Conservation (phyloP, 257 asterid species). For the Solanum etuberosum region DNA sequence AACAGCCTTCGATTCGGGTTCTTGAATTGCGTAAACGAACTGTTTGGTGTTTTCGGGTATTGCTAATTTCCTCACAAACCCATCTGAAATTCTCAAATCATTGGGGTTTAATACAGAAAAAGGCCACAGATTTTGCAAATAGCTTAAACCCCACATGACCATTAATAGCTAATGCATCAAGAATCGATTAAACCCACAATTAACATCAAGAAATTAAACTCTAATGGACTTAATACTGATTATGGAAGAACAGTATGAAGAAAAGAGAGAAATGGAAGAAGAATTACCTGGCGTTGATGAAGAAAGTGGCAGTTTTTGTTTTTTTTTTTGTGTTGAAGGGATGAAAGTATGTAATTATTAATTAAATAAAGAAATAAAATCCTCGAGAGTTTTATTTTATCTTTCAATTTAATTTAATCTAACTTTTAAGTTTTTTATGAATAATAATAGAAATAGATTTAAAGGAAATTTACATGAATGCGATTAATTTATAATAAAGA, state of each 20-base stretch:
- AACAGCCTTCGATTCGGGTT: slow-evolving; percentile 49
- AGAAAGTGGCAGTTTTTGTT: neutral
- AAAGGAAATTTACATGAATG: neutral
- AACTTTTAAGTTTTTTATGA: too few relatives aligned
- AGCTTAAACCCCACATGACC: slow-evolving; percentile 25
- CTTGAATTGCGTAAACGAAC: slow-evolving; percentile 70
- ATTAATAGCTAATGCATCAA: neutral
- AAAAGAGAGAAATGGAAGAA: neutral
- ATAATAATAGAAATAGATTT: too few relatives aligned
- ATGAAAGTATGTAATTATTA: neutral
- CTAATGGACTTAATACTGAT: neutral
- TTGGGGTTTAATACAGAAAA: slow-evolving; percentile 31
- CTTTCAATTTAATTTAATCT: too few relatives aligned
- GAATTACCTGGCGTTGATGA: neutral
- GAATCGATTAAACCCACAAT: neutral
- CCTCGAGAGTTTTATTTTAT: neutral
- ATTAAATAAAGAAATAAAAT: neutral
- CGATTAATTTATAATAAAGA: neutral
- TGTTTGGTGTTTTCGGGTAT: slow-evolving; percentile 70
- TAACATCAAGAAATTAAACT: neutral
- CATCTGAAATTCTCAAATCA: slow-evolving; percentile 69
- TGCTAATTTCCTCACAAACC: slow-evolving; percentile 45
- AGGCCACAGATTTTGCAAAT: slow-evolving; percentile 65
- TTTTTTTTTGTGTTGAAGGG: neutral
- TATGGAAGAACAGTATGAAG: neutral